Conservation (phyloP, 805 yeast genomes). For the Diddensiella caesifluorescens region DNA sequence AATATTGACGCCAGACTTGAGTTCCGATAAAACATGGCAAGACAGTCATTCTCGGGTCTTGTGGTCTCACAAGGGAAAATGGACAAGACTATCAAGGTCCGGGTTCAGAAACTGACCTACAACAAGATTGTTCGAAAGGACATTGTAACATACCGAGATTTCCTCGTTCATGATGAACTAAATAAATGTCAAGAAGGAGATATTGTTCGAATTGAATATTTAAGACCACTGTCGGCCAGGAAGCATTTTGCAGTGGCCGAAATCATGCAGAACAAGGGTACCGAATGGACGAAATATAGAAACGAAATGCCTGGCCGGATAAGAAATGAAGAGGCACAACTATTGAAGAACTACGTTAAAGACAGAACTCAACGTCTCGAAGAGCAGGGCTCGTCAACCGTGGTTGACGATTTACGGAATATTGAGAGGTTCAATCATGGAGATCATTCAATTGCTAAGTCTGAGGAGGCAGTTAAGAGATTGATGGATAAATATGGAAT, state of each 20-base stretch:
- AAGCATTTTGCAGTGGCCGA: constrained; percentile 91
- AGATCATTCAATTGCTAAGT: constrained; percentile 24
- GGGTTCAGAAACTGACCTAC: constrained; percentile 72
- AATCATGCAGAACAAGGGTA: constrained; percentile 82
- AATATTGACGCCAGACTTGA: too few species aligned
- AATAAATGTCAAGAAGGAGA: constrained; percentile 92
- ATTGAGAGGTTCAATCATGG: constrained; percentile 16
- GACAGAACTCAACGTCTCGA: constrained; percentile 39
- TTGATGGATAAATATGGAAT: constrained; percentile 45
- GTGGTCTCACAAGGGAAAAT: constrained; percentile 95
- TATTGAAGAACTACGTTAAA: constrained; percentile 49
- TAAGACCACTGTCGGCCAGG: constrained; percentile 75
- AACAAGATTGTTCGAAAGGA: constrained; percentile 51
- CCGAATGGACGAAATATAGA: constrained; percentile 79
- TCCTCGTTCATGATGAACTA: constrained; percentile 89
- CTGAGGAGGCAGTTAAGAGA: constrained; percentile 35
- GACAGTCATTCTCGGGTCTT: constrained; percentile 86
- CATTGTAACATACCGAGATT: constrained; percentile 71
- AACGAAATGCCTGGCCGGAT: constrained; percentile 66
- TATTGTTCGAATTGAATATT: constrained; percentile 79
- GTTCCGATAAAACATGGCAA: constrained; percentile 58
- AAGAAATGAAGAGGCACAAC: constrained; percentile 55
- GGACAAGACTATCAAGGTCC: constrained; percentile 91
- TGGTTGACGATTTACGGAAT: constrained; percentile 23
- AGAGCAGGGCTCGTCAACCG: constrained; percentile 16